Evolutionary conservation across 2,329 filamentous ascomycete species (phyloP), one percentile per base, ranked within the genome.

Genomic region (Penicillium verrucosum): DNA sequence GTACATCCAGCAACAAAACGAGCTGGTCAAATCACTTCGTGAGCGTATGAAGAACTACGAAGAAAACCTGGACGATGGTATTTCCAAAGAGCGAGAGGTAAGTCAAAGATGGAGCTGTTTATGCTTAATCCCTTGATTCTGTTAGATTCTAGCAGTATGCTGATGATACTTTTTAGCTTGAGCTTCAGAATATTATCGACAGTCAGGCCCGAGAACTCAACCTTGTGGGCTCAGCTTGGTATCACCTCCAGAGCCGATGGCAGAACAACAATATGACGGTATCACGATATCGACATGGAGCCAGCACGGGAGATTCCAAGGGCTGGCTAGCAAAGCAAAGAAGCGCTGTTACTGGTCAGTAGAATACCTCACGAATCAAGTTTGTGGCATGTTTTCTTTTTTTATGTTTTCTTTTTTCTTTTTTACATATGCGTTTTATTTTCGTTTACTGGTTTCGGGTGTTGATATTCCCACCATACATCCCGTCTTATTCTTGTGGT

Each of bases 171-270:
- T 25, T 40, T n/a, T 63, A 77, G 75, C 60, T 71, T 56, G 73
- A 76, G 64, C 70, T 77, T 21, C 72, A 76, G 59, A 70, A 69
- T 54, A 70, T 69, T 41, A 75, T 77, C 52, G 70, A 75, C 29
- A 67, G 69, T 49, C 73, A 76, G 64, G 68, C 73, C 29, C 75
- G 76, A 34, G 77, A 80, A 61, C 71, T 80, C 29, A 67, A 69
- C 40, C 73, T 80, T 41, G 74, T 80, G 51, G 75, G 73, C 54
- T 78, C 77, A 7, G 77, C 77, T 10, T 80, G 77, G 77, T 78
- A 77, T 59, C 74, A 79, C 49, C 71, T 79, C 44, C 76, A 78
- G 54, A 72, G 74, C 51, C 73, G 77, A 23, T 67, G 78, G 53
- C 76, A 78, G 50, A 78, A 74, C 54, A 74, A 72, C 60, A 78